Evolutionary conservation across 2,329 filamentous ascomycete species (phyloP), one percentile per base, ranked within the genome.

Genomic region (Neurospora sp.): DNA sequence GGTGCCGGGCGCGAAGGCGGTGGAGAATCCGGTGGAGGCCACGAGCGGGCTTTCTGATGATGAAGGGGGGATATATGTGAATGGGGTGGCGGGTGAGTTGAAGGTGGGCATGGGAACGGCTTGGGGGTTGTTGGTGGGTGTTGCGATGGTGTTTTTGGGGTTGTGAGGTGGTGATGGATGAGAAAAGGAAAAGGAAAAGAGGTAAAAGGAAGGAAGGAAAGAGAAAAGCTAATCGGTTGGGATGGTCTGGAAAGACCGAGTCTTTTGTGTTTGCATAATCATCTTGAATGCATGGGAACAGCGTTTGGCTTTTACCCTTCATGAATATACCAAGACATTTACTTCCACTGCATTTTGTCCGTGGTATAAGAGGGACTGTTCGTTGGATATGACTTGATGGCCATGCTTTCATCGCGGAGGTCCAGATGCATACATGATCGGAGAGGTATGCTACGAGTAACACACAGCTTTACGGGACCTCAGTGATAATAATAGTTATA

Each of bases 1-100:
- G 0, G 83, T 90, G 4, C 88, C 88, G 11, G 82, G 81, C n/a
- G 87, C 87, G 2, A 84, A 82, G 0, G 77, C 77, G 12, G 86
- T 87, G 1, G 72, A 78, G 2, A 83, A 84, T 66, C 78, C 86
- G 0, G 84, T 85, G 1, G 74, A 80, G 2, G 87, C 87, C 0
- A 84, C 82, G 4, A 62, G 52, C 6, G 52, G 52, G 15, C 8
- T 62, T 36, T 17, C 52, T 8, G 23, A 17, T 17, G 4, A 36
- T 62, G 6, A 36, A 62, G 28, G 52, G 52, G 52, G 52, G 23
- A 36, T 62, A 62, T 62, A 62, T 62, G 3, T 10, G 52, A 62
- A 62, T 62, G 52, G 23, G 23, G 52, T 3, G 23, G 23, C 52
- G 28, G 28, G 52, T 62, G 12, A 10, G 28, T 33, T 62, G 52